Base-by-base conservation (phyloP, 352 stramenopile genomes). In the Globisporangium emineosum region DNA sequence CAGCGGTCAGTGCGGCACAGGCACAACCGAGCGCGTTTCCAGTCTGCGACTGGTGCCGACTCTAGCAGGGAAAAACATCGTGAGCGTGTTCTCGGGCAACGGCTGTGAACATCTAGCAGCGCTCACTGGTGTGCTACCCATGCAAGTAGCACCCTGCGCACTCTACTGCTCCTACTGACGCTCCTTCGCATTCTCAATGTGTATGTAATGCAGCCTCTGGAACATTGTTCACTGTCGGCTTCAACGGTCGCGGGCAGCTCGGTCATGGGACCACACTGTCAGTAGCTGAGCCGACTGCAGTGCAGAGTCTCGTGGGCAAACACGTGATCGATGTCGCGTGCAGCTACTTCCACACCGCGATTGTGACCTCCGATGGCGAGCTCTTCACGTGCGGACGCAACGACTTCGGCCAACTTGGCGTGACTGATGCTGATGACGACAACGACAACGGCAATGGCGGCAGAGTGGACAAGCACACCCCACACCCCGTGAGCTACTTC, bases 281-380 rank as follows among this genome's bases (percentile, higher is more conserved):
- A 29, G 73, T 85, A 47, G 69, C 83, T 6, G 75, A 91, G 15
- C 75, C 79, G 15, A 79, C 75, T 32, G 67, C 80, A 0, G 81
- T 92, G 40, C 57, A 72, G 15, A 69, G 65, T 35, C 61, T 93
- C 17, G 29, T 42, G 13, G 71, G 63, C 57, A 83, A 86, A 35
- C 73, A 75, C n/a, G 87, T 97, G 17, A 68, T 84, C 1, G 73
- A 92, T 43, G 91, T 94, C 8, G 82, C 84, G 4, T 97, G 91
- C 68, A 98, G 91, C 71, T 98, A 98, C 65, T 97, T 97, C 65
- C 93, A 98, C 78, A 97, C 82, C 1, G 72, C 91, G 37, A 79
- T 97, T 37, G 73, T 91, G 25, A 92, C 82, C 27, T 75, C 80
- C 17, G 84, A 88, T 33, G 88, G 89, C 12, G 79, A 93, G 37